phyloP scores from a whole-genome alignment of 257 asterid genomes.

The Primulina eburnea region DNA sequence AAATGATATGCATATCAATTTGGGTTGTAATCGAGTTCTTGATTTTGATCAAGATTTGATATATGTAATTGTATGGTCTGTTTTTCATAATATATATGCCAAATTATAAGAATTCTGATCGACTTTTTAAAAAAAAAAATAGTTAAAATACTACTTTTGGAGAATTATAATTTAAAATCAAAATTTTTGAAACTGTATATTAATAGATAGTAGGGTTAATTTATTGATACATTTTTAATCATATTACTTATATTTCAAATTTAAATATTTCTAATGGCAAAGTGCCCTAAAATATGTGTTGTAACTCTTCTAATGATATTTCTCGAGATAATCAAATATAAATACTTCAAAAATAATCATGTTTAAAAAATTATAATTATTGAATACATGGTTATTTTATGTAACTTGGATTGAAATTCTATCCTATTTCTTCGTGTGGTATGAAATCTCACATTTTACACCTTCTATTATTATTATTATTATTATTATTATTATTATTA shows the following conservation, averaged over 20 bases:
- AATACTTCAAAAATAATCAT: too few species aligned
- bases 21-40: not conserved
- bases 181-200: not conserved
- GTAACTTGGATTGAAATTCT: too few species aligned
- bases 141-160: too few species aligned
- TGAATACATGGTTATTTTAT: not conserved
- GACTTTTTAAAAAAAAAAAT: too few species aligned
- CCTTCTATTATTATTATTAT: not conserved
- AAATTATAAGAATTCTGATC: not conserved
- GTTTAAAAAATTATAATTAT: not conserved
- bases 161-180: too few species aligned
- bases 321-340: too few species aligned
- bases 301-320: too few species aligned
- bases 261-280: too few species aligned
- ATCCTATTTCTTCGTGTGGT: too few species aligned
- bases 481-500: slow-evolving; percentile 17
- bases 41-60: not conserved
- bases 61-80: slow-evolving; percentile 9
- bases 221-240: not conserved
- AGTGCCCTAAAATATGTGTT: too few species aligned
- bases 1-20: not conserved
- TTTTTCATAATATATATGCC: too few species aligned
- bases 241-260: too few species aligned
- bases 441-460: not conserved
- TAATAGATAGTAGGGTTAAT: not conserved